Evolutionary conservation across 2,329 filamentous ascomycete species (phyloP).

Genomic region (Phyllosticta citribraziliensis): DNA sequence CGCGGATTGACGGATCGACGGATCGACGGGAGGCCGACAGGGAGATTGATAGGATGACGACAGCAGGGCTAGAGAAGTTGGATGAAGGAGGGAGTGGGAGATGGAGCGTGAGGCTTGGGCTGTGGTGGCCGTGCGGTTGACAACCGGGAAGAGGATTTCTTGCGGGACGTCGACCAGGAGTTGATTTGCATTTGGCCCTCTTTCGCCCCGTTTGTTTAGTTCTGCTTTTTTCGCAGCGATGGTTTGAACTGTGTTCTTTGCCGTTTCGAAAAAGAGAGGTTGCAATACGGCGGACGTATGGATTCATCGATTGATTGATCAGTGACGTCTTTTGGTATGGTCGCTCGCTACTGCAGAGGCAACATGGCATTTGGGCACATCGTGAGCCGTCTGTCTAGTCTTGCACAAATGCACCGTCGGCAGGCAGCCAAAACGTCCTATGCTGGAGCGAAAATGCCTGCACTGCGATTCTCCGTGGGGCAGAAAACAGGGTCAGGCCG

Average conservation of each 20-base stretch:
- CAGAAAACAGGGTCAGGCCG: too few relatives aligned
- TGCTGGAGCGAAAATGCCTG: too few relatives aligned
- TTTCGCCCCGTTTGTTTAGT: too few relatives aligned
- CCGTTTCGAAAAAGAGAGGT: too few relatives aligned
- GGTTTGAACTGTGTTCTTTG: too few relatives aligned
- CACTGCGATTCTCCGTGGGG: too few relatives aligned
- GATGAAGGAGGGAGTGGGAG: not conserved
- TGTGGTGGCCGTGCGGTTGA: not conserved
- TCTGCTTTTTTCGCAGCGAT: too few relatives aligned
- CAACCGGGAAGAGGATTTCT: too few relatives aligned
- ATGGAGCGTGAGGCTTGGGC: not conserved
- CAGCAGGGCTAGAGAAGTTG: not conserved
- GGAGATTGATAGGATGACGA: not conserved
- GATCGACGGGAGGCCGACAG: not conserved
- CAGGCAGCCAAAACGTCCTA: too few relatives aligned
- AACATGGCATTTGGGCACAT: not conserved
- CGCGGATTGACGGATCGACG: not conserved
- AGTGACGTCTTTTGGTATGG: not conserved
- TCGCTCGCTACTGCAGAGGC: not conserved
- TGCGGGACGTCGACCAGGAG: too few relatives aligned
- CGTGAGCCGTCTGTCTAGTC: not conserved
- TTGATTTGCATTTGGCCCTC: too few relatives aligned
- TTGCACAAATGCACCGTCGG: not conserved
- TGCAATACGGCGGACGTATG: too few relatives aligned
- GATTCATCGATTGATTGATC: not conserved